Percentiles rank a stretch among this genome's conserved stretches.
These are phyloP conservation scores for Penicillium aurantiogriseum DNA, from an alignment of 2,329 filamentous ascomycete genomes.

Conservation along the genomic window DNA sequence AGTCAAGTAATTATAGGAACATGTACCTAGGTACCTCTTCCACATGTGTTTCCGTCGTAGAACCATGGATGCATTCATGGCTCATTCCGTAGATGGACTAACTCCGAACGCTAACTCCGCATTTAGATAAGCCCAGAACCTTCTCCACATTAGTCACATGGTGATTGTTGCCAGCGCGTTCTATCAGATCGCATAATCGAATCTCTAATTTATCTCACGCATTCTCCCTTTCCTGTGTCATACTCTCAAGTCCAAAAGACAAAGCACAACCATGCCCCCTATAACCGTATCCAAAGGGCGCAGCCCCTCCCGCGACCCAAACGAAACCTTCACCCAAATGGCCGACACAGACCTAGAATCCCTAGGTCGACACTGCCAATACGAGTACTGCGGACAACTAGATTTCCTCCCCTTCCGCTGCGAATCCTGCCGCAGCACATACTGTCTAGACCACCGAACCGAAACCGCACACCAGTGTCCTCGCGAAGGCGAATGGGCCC, in stretches of 20 bases:
- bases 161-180: conserved; percentile 21
- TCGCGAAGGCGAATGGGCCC: conserved; percentile 61
- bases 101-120: conserved; percentile 12
- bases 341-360: conserved; percentile 73
- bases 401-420: conserved; percentile 96
- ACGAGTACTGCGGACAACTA: conserved; percentile 86
- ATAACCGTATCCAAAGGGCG: conserved; percentile 25
- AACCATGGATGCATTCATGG: not conserved
- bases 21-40: too few relatives aligned
- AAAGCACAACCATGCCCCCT: conserved; percentile 23
- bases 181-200: conserved; percentile 7
- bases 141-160: conserved; percentile 28
- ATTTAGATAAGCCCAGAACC: conserved; percentile 17
- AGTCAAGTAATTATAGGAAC: too few relatives aligned
- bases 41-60: too few relatives aligned
- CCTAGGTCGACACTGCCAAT: conserved; percentile 88
- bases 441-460: conserved; percentile 89
- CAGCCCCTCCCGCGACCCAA: conserved; percentile 9
- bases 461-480: conserved; percentile 74
- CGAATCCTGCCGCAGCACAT: conserved; percentile 79
- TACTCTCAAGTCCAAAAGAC: not conserved
- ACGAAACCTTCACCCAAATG: conserved; percentile 40
- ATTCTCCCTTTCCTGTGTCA: not conserved
- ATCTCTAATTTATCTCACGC: conserved; percentile 6
- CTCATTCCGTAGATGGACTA: not conserved